Evolutionary conservation across 2,329 filamentous ascomycete species (phyloP).

Genomic region (Fusarium nelsonii): DNA sequence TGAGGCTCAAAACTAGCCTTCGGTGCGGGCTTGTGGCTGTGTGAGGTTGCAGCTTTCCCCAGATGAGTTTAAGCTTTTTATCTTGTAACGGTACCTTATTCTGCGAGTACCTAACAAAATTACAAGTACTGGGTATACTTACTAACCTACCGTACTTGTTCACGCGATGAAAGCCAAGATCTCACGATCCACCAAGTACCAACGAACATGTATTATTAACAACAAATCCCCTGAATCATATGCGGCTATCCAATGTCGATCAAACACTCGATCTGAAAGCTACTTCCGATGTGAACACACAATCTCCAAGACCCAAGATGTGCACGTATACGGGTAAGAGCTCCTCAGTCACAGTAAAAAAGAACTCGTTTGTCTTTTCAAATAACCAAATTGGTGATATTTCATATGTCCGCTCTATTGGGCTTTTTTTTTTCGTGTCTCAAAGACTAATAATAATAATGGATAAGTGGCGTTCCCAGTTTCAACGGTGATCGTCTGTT

Average conservation of each 20-base stretch:
- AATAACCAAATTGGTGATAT: conserved; percentile 2
- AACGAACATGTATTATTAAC: not conserved
- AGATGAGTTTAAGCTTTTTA: conserved; percentile 4
- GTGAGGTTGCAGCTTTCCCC: conserved; percentile 5
- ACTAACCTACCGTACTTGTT: not conserved
- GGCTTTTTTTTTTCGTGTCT: conserved; percentile 31
- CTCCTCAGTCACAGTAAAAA: conserved; percentile 17
- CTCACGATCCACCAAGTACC: not conserved
- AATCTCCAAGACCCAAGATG: not conserved
- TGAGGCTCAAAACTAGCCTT: not conserved
- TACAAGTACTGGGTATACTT: not conserved
- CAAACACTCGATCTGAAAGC: not conserved
- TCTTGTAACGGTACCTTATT: conserved; percentile 1
- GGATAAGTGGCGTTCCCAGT: conserved; percentile 39
- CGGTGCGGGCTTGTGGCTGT: not conserved
- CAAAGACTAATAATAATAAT: conserved; percentile 25
- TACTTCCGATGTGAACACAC: not conserved
- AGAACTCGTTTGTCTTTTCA: not conserved
- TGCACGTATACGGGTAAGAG: not conserved
- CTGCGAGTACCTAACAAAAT: not conserved
- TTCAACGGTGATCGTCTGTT: conserved; percentile 28
- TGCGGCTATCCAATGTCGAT: not conserved
- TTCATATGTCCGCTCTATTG: conserved; percentile 32
- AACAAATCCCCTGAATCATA: not conserved
- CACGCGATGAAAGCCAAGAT: not conserved